A percentile compares a stretch with the other conserved stretches of the same genome.
Conservation (phyloP, 371 early-diverging fungal genomes). For the Nosema muscidifuracis region DNA sequence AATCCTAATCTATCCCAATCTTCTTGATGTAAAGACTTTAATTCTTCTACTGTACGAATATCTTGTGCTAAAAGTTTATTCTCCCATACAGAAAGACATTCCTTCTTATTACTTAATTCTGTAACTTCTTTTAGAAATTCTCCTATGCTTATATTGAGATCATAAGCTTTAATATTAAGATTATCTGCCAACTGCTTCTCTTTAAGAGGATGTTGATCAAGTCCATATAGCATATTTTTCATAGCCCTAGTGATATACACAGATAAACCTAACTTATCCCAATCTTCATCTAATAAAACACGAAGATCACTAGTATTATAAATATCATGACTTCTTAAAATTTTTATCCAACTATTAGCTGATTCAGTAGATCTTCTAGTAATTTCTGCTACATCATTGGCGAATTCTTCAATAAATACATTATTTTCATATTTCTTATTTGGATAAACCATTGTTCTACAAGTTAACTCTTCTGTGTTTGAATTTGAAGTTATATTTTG, state of each 20-base stretch:
- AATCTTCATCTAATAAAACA: slow-evolving; percentile 63
- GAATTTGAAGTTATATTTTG: no score
- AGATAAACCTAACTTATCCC: slow-evolving; percentile 67
- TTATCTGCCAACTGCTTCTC: slow-evolving; percentile 57
- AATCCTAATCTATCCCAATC: slow-evolving; percentile 62
- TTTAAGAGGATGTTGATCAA: slow-evolving; percentile 66
- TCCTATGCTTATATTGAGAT: slow-evolving; percentile 43
- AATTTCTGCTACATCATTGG: slow-evolving; percentile 49
- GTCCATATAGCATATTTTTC: slow-evolving; percentile 64
- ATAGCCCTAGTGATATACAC: slow-evolving; percentile 76
- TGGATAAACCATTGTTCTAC: slow-evolving; percentile 9
- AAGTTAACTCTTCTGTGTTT: neutral
- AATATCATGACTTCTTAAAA: slow-evolving; percentile 74
- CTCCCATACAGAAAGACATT: slow-evolving; percentile 55
- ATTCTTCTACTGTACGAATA: slow-evolving; percentile 61
- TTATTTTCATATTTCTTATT: slow-evolving; percentile 50
- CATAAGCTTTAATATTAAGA: slow-evolving; percentile 52
- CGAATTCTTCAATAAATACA: slow-evolving; percentile 57
- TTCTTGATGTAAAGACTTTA: slow-evolving; percentile 56
- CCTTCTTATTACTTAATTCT: slow-evolving; percentile 31
- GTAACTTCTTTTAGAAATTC: slow-evolving; percentile 55
- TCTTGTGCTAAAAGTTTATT: slow-evolving; percentile 59
- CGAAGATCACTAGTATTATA: slow-evolving; percentile 70
- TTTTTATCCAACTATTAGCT: slow-evolving; percentile 62
- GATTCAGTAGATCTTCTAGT: slow-evolving; percentile 52